phyloP scores from a whole-genome alignment of 2,329 filamentous ascomycete genomes.

The Neophaeococcomyces mojaviensis region DNA sequence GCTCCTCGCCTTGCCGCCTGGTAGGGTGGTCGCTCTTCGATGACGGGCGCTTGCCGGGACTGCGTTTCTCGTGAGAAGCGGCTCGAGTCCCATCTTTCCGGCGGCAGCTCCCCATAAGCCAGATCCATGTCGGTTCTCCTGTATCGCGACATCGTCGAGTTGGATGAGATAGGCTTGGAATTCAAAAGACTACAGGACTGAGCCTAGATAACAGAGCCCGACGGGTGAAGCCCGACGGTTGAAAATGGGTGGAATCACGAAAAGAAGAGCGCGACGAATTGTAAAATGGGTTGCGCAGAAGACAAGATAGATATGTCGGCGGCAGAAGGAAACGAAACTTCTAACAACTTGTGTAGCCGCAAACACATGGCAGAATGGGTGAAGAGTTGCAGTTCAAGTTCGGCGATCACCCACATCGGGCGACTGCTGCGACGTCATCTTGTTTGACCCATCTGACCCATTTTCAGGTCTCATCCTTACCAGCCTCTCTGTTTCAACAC shows the following conservation, averaged over 20 bases:
- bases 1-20: conserved; percentile 25
- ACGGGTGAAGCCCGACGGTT: not conserved
- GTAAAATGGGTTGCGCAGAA: not conserved
- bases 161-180: not conserved
- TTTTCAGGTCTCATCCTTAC: not conserved
- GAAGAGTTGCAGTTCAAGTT: not conserved
- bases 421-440: not conserved
- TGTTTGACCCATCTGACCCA: not conserved
- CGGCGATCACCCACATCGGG: not conserved
- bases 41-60: conserved; percentile 31
- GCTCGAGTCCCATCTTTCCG: conserved; percentile 33
- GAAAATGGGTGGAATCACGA: not conserved
- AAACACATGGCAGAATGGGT: not conserved
- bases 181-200: not conserved
- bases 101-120: conserved; percentile 21
- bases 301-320: not conserved
- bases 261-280: not conserved
- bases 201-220: not conserved
- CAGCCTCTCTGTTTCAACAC: too few relatives aligned
- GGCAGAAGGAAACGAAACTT: not conserved
- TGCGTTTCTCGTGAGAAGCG: conserved; percentile 38
- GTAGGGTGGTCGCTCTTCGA: conserved; percentile 19
- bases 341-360: not conserved
- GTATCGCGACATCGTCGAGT: conserved; percentile 19
- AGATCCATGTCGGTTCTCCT: conserved; percentile 17